phyloP scores from a whole-genome alignment of 2,329 filamentous ascomycete genomes.

The Penicillium sp. region DNA sequence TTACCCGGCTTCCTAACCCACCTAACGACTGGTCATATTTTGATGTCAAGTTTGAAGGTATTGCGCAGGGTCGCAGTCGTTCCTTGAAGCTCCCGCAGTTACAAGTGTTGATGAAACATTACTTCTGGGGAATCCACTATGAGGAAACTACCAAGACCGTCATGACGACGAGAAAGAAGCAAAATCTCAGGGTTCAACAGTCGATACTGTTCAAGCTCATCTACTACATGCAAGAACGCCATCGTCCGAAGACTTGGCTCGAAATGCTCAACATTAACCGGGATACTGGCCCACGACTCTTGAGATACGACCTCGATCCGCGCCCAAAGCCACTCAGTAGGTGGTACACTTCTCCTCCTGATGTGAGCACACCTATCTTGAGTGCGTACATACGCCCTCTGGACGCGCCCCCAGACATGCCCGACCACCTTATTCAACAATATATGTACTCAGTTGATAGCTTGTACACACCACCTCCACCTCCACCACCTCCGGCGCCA shows the following conservation, averaged over 20 bases:
- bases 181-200: background rate
- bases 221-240: conserved; percentile 22
- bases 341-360: conserved; percentile 18
- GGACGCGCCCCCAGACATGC: conserved; percentile 4
- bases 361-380: background rate
- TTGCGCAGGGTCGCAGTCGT: background rate
- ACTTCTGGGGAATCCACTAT: conserved; percentile 29
- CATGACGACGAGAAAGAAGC: conserved; percentile 2
- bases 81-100: background rate
- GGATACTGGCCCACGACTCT: conserved; percentile 33
- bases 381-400: conserved; percentile 12
- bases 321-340: conserved; percentile 24
- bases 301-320: conserved; percentile 17
- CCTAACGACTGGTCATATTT: conserved; percentile 12
- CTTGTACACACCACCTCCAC: background rate
- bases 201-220: conserved; percentile 24
- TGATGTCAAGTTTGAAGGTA: background rate
- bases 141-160: background rate
- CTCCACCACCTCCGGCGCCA: background rate
- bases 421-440: conserved; percentile 14
- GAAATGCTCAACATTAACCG: conserved; percentile 20
- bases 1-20: conserved; percentile 8
- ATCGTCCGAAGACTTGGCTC: conserved; percentile 14
- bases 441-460: conserved; percentile 10
- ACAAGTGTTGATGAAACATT: conserved; percentile 11